Conservation (phyloP, 225 moss, liverwort and hornwort genomes). For the Marchantia polymorpha region DNA sequence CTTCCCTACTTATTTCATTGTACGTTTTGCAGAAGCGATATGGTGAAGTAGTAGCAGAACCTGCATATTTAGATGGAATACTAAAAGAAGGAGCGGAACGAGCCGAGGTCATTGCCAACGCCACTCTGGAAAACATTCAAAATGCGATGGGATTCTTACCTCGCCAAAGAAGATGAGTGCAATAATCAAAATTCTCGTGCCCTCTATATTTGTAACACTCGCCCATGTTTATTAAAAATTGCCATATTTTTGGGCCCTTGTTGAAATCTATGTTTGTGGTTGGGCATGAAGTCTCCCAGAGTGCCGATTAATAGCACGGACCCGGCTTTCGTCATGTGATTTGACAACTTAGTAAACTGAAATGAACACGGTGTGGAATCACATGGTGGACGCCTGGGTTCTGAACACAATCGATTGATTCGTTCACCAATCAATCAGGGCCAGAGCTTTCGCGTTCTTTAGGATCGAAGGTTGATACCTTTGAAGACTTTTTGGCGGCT, state of each 20-base stretch:
- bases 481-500: too few relatives aligned
- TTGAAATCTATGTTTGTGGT: not conserved
- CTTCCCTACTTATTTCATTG: not conserved
- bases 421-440: too few relatives aligned
- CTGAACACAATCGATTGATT: too few relatives aligned
- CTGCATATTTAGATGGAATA: conserved; percentile 66
- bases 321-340: too few relatives aligned
- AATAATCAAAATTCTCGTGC: not conserved
- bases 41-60: conserved; percentile 71
- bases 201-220: not conserved
- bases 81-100: conserved; percentile 81
- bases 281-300: too few relatives aligned
- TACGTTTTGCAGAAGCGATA: conserved; percentile 61
- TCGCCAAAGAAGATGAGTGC: conserved; percentile 32
- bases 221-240: not conserved
- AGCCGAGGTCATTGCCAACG: conserved; percentile 70
- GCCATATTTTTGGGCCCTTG: not conserved
- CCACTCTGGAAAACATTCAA: conserved; percentile 70
- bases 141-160: conserved; percentile 92
- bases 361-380: too few relatives aligned
- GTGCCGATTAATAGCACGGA: too few relatives aligned
- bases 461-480: too few relatives aligned
- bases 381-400: too few relatives aligned
- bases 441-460: too few relatives aligned
- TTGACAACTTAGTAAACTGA: too few relatives aligned